These are phyloP conservation scores for Tilletiaria anomala DNA, from an alignment of 1,284 basidiomycete species.

Conservation along the genomic window DNA sequence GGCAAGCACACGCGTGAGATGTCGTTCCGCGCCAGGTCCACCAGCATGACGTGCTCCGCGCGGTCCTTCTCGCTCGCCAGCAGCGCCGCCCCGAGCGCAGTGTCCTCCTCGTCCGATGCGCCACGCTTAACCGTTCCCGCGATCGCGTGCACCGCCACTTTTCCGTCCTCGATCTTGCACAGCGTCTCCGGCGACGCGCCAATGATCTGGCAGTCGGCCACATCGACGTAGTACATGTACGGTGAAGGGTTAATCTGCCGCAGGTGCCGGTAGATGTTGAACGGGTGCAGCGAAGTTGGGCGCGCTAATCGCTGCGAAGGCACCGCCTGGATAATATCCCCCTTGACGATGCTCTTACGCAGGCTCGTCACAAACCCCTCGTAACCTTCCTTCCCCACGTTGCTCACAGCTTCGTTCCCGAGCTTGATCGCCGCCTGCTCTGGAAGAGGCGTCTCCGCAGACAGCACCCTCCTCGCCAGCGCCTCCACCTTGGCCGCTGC, in stretches of 20 bases:
- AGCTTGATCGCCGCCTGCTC: slow-evolving; percentile 42
- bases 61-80: slow-evolving; percentile 79
- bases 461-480: slow-evolving; percentile 12
- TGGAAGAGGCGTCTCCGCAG: slow-evolving; percentile 47
- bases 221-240: slow-evolving; percentile 96
- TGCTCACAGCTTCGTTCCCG: slow-evolving; percentile 51
- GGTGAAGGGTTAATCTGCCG: slow-evolving; percentile 92
- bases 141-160: slow-evolving; percentile 94
- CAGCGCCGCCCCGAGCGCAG: slow-evolving; percentile 57
- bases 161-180: slow-evolving; percentile 73
- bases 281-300: slow-evolving; percentile 78
- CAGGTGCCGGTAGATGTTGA: slow-evolving; percentile 87
- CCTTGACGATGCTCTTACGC: slow-evolving; percentile 85
- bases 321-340: slow-evolving; percentile 98
- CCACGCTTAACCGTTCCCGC: slow-evolving; percentile 88
- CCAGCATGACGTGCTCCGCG: slow-evolving; percentile 97
- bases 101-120: slow-evolving; percentile 76
- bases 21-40: slow-evolving; percentile 96
- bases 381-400: slow-evolving; percentile 88
- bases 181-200: slow-evolving; percentile 95
- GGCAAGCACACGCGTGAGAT: slow-evolving; percentile 95
- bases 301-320: slow-evolving; percentile 79
- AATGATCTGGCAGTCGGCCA: slow-evolving; percentile 73
- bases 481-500: slow-evolving; percentile 12
- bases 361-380: slow-evolving; percentile 78